Evolutionary conservation across 1,139 yeast species (phyloP), one percentile per base, ranked within the genome.

Genomic region (Magnusiomyces tetraspermus): DNA sequence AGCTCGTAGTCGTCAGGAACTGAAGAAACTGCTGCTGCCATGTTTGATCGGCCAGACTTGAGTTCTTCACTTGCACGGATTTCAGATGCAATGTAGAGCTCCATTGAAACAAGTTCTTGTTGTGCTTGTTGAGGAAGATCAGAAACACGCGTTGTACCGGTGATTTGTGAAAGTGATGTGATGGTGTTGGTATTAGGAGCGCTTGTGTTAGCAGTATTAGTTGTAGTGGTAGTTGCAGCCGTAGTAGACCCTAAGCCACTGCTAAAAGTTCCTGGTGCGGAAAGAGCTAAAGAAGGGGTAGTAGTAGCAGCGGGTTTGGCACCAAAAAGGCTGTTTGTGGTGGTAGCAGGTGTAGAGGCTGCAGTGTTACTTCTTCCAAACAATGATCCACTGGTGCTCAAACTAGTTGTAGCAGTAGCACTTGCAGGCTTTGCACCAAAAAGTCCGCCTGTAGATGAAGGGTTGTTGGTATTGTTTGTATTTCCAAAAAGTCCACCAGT

Each of bases 1-100:
- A 83, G 87, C 59, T 79, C 80, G 41, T 87, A 83, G 64, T 94
- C 98, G 55, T 86, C 77, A 17, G 97, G 96, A 48, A 92, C 83
- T 53, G 95, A 83, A 36, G 78, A 79, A 46, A 92, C 79, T 48
- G 85, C 73, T 54, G 81, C 83, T 51, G 79, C 77, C 60, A 89
- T 96, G 37, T 79, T 79, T 15, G 72, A 72, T 54, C 77, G 73
- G 57, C 82, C 85, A 24, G 82, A 77, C 58, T 82, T 80, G 55
- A 92, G 73, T 49, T 85, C 85, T 46, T 88, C 92, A 5, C 95
- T 84, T 51, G 86, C 84, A 55, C 84, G 78, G 53, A 85, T 86
- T 70, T 92, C 97, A 41, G 82, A 79, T 59, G 83, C 85, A 57
- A 92, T 88, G 65, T 88, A 90, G 52, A 80, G 79, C 67, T 92